phyloP scores from a whole-genome alignment of 768 basidiomycete species.

The Suillus subaureus region DNA sequence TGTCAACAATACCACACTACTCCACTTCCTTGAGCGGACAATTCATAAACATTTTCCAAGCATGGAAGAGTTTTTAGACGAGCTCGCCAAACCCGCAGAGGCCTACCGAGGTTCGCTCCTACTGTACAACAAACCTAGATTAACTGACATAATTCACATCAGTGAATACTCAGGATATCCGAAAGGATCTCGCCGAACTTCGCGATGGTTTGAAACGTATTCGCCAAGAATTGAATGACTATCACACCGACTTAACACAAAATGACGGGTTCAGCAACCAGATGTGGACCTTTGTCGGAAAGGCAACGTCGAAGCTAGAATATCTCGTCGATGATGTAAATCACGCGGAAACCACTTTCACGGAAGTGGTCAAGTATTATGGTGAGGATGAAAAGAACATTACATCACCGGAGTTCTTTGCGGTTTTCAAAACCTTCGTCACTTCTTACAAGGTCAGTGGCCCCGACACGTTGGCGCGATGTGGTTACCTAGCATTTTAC shows the following conservation, averaged over 20 bases:
- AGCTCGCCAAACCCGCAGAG: constrained; percentile 86
- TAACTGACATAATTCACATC: constrained; percentile 12
- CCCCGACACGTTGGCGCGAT: neutral
- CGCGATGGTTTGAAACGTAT: constrained; percentile 78
- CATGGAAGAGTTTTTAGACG: constrained; percentile 87
- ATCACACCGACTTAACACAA: constrained; percentile 73
- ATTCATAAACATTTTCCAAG: constrained; percentile 85
- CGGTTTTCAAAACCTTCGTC: constrained; percentile 95
- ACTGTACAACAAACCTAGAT: neutral
- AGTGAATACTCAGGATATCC: constrained; percentile 89
- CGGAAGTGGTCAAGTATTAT: constrained; percentile 86
- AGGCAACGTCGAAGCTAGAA: constrained; percentile 73
- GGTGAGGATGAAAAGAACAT: constrained; percentile 91
- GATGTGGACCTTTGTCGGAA: constrained; percentile 90
- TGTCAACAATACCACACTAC: constrained; percentile 87
- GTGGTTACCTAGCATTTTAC: constrained; percentile 15
- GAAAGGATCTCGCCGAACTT: constrained; percentile 72
- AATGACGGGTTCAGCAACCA: constrained; percentile 83
- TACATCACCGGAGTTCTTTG: constrained; percentile 92
- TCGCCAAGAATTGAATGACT: constrained; percentile 74
- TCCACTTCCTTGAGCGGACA: constrained; percentile 92
- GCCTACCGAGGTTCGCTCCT: constrained; percentile 80
- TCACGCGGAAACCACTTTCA: constrained; percentile 80
- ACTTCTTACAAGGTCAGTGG: constrained; percentile 81
- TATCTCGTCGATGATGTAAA: constrained; percentile 88